Base-by-base conservation (phyloP, 495 filamentous ascomycete genomes). In the Xylaria intraflava region DNA sequence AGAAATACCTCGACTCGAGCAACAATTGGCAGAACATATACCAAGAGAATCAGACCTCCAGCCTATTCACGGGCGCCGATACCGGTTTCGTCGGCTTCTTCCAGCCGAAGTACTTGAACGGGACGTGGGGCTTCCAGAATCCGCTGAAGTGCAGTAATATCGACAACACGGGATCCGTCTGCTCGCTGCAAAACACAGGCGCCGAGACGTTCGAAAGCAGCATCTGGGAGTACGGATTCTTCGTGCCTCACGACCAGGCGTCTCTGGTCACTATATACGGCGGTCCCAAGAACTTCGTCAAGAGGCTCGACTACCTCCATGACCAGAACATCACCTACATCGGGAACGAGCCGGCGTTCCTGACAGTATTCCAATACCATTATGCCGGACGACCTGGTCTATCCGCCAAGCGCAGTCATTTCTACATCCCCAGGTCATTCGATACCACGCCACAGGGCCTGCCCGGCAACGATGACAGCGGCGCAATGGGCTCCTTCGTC, bases 221-320 rank as follows among this genome's bases (percentile, higher is more conserved):
- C 55, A 74, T 80, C 27, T 90, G 84, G 85, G 81, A 87, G 23
- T 89, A 88, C 56, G 72, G 70, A n/a, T 84, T 84, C 64, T 88
- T 83, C 61, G 84, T 84, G 0, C 86, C 86, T 0, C 85, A 88
- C 56, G 84, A 88, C 53, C 82, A 87, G 72, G 81, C 77, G 10
- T 71, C 76, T 2, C 63, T 89, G 0, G 79, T 88, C 35, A 72
- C 68, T 2, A 70, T 76, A 0, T 79, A 84, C 12, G 86, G 85
- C 11, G 86, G 86, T 0, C 73, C 78, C 0, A 63, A 73, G 0
- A 53, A 65, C n/a, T 90, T 88, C 49, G 73, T 82, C 19, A 61
- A 71, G 17, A 81, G 85, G 1, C 75, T 90, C 0, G 66, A 79
- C 57, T 89, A 80, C 69, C 72, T 88, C 12, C 85, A 88, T 62